phyloP scores from a whole-genome alignment of 495 filamentous ascomycete species.

The Neurospora sp. region DNA sequence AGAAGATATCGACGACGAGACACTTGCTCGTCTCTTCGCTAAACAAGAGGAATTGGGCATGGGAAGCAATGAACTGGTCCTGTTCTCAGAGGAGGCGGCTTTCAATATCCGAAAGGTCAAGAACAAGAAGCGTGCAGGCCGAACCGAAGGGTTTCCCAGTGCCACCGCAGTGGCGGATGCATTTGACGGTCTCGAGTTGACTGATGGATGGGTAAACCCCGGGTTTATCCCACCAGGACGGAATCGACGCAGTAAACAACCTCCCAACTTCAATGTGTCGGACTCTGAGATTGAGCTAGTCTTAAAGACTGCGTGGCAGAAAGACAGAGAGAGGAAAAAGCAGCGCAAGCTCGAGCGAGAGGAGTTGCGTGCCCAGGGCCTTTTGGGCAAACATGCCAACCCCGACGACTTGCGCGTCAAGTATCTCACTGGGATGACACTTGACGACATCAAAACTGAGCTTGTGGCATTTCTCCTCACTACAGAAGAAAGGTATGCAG shows the following conservation, averaged over 20 bases:
- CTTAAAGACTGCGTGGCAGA: conserved; percentile 55
- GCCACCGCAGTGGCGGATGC: conserved; percentile 58
- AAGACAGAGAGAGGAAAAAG: conserved; percentile 76
- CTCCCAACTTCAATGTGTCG: conserved; percentile 44
- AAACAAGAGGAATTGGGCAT: conserved; percentile 62
- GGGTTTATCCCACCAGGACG: conserved; percentile 40
- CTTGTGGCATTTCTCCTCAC: conserved; percentile 60
- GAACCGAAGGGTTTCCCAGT: conserved; percentile 32
- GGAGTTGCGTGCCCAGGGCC: conserved; percentile 63
- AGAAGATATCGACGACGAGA: conserved; percentile 40
- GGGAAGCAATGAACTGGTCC: conserved; percentile 44
- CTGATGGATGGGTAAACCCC: conserved; percentile 62
- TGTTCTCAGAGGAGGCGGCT: conserved; percentile 34
- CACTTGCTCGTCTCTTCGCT: conserved; percentile 48
- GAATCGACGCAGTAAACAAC: conserved; percentile 45
- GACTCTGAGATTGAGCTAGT: conserved; percentile 65
- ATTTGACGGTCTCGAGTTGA: conserved; percentile 72
- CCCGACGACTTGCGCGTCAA: conserved; percentile 61
- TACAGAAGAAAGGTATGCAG: conserved; percentile 49
- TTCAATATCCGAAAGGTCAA: neutral
- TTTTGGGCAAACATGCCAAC: conserved; percentile 57
- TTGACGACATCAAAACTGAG: conserved; percentile 62
- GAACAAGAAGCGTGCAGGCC: neutral
- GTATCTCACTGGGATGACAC: conserved; percentile 60
- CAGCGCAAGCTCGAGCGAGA: conserved; percentile 68